These are phyloP conservation scores for Oenanthe sinensis DNA, from an alignment of 129 eudicot species.

Conservation along the genomic window DNA sequence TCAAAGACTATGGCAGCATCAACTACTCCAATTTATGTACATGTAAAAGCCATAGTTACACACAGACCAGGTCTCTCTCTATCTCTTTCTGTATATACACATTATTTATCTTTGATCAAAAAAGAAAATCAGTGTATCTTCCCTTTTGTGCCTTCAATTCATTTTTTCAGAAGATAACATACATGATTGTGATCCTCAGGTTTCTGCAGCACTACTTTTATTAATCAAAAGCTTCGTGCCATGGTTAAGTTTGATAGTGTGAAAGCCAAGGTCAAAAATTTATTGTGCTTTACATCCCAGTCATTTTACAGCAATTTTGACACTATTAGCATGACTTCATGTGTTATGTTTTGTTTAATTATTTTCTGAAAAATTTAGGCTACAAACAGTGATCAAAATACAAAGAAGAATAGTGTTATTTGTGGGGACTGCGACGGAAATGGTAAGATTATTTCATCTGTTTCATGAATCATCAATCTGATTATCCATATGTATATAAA, in stretches of 20 bases:
- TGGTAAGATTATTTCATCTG: conserved; percentile 21
- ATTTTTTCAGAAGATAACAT: no score
- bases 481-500: background rate
- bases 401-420: conserved; percentile 40
- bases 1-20: conserved; percentile 22
- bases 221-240: conserved; percentile 21
- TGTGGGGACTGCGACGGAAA: conserved; percentile 56
- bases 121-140: background rate
- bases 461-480: background rate
- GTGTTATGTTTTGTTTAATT: background rate
- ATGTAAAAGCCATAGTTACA: conserved; percentile 15
- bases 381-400: conserved; percentile 23
- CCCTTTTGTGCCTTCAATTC: no score
- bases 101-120: background rate
- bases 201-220: conserved; percentile 16
- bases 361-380: background rate
- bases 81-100: background rate
- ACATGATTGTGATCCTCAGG: conserved; percentile 11
- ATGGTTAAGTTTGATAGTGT: conserved; percentile 26
- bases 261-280: conserved; percentile 28
- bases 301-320: background rate
- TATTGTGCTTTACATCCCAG: background rate
- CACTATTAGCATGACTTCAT: background rate
- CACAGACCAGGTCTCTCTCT: conserved; percentile 28
- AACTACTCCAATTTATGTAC: conserved; percentile 21